Evolutionary conservation across 1,139 yeast genomes (phyloP).

Genomic region (Taiozyma sp.): DNA sequence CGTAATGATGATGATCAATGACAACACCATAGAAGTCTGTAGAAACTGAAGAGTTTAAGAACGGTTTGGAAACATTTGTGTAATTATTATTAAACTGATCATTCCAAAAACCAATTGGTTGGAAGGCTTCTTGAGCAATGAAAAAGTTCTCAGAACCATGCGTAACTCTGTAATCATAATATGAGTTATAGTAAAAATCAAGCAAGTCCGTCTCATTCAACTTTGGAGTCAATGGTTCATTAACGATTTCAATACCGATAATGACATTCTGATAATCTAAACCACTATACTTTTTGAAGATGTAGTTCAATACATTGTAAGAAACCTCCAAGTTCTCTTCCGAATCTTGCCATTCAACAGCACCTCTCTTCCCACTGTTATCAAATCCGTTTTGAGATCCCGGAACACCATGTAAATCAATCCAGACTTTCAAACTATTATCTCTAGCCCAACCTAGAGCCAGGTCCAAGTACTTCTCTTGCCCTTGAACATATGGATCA

Average conservation of each 20-base stretch:
- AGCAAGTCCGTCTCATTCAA: slow-evolving; percentile 36
- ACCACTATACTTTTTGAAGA: slow-evolving; percentile 42
- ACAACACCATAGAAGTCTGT: slow-evolving; percentile 34
- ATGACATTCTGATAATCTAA: slow-evolving; percentile 42
- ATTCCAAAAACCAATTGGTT: slow-evolving; percentile 47
- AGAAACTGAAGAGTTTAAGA: slow-evolving; percentile 12
- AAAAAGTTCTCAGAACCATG: slow-evolving; percentile 41
- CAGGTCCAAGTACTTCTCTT: slow-evolving; percentile 61
- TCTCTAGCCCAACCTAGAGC: slow-evolving; percentile 75
- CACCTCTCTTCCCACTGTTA: slow-evolving; percentile 64
- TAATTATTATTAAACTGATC: slow-evolving; percentile 34
- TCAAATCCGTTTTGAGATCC: slow-evolving; percentile 99
- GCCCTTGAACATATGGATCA: slow-evolving; percentile 92
- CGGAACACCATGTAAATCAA: slow-evolving; percentile 93
- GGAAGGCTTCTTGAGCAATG: slow-evolving; percentile 57
- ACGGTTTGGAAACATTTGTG: slow-evolving; percentile 22
- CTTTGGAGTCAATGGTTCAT: slow-evolving; percentile 54
- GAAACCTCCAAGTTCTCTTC: slow-evolving; percentile 41
- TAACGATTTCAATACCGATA: slow-evolving; percentile 58
- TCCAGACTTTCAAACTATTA: slow-evolving; percentile 71
- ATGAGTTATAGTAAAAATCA: slow-evolving; percentile 39
- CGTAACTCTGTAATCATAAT: slow-evolving; percentile 32
- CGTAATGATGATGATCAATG: slow-evolving; percentile 65
- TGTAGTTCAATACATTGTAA: slow-evolving; percentile 37
- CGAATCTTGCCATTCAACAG: slow-evolving; percentile 47